Evolutionary conservation across 2,329 filamentous ascomycete genomes (phyloP), one percentile per base, ranked within the genome.

Genomic region (Diplocarpon mali): DNA sequence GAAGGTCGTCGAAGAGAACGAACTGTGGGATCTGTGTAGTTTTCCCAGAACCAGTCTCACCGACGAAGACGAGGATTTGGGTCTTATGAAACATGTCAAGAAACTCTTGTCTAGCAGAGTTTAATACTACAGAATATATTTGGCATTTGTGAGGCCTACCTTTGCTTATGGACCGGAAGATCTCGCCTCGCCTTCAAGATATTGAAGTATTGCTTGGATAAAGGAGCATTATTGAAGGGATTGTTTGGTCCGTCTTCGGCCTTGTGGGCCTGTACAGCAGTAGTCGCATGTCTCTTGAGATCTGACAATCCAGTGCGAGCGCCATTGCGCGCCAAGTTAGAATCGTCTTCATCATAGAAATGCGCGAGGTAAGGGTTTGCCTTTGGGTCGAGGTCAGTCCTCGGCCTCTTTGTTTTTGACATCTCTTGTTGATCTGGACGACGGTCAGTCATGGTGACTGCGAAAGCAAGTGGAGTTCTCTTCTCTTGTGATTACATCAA

Each of bases 1-100:
- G 90, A 28, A 95, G 75, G 66, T 98, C 92, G 67, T 98, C 92
- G 72, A 84, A 96, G 34, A 98, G 78, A 54, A 98, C 90, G 64
- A 95, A 98, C 65, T 98, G 92, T 2, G 92, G 92, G 50, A 98
- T 96, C 71, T 98, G 92, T 0, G 92, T 98, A 4, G 92, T 98
- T 71, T 98, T 98, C 69, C 92, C 92, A 54, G 92, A 98, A 78
- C 93, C 92, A 8, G 92, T 98, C 72, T 98, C 92, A 70, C 92
- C 92, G 53, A 98, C 92, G 60, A 98, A 95, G 59, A 98, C 92
- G 49, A 98, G 79, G 56, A 98, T 95, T 67, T 98, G 92, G 17
- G 82, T 86, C 58, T 83, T 79, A 59, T 98, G 93, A 68, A 93
- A 98, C 60, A 94, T 78, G 61, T 89, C 71, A 48, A 98, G 75